Base-by-base conservation (phyloP, 1,284 basidiomycete species). In the Malassezia psittaci region DNA sequence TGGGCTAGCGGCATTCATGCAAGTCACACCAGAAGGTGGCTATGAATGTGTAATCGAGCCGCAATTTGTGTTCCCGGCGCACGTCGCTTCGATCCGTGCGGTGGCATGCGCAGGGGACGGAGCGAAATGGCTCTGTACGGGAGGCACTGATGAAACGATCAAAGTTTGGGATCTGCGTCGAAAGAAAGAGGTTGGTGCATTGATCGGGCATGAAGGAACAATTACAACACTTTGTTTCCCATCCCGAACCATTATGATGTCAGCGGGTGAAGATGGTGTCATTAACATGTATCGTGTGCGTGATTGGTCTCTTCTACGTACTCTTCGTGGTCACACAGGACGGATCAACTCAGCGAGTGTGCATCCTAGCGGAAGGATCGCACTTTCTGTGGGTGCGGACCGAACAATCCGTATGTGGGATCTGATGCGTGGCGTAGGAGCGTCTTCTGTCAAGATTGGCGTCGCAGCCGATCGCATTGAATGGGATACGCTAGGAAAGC, bases 151-250 rank as follows among this genome's bases (percentile, higher is more conserved):
- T 74, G 93, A 96, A 77, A 87, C 90, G 52, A 79, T 96, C 70
- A 96, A 96, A 75, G 85, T 96, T n/a, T 96, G 93, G 93, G 90
- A 96, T 78, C 75, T 96, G 60, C 80, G 85, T 51, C 80, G 89
- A 71, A 78, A 84, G 68, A 91, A 91, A 74, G 93, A 96, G 76
- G 83, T 98, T 41, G 93, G 93, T 34, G 87, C 86, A 35, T 78
- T 98, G 51, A 86, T 87, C 79, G 89, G 94, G 58, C 90, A 94
- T 75, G 82, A 88, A 79, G 90, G 91, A 18, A 94, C 90, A 6
- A 90, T 96, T 70, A 96, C 90, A 0, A 83, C 87, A 61, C 81
- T 96, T 21, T 78, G 79, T 34, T 96, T 96, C 74, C 87, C 90
- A 1, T 87, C 90, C 0, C 82, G 85, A 7, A 88, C 89, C 1